Evolutionary conservation across 2,329 filamentous ascomycete species (phyloP), one percentile per base, ranked within the genome.

Genomic region (Leptographium galeiforme): DNA sequence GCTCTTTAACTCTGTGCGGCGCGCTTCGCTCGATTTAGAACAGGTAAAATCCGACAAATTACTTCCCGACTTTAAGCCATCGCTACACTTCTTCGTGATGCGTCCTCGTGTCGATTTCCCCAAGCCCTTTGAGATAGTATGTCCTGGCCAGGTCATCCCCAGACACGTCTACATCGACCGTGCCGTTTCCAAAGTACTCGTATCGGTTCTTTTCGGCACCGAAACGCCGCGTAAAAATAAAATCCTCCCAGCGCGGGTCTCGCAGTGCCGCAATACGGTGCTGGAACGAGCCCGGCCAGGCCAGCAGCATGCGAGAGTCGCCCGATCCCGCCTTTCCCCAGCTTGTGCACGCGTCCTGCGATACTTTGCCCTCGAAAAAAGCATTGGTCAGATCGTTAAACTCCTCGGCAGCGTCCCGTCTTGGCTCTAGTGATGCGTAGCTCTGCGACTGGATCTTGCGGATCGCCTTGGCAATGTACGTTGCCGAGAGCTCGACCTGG

Each of bases 401-500:
- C 25, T 61, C 60, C 18, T 55, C 56, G 13, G 55, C 41, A 0
- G 58, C 60, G 4, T 56, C 56, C 19, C 51, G 30, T 4, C 30
- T 30, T 5, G 60, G 59, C 12, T 51, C 38, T 13, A 61, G 52
- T 6, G 55, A 52, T 25, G 38, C 7, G 55, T 59, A 58, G 39
- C 56, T 50, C 56, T 62, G 58, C 4, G 50, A 43, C 51, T 58
- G 54, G 4, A 60, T 34, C 51, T 61, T 62, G 44, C 58, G 56
- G 12, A 62, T 56, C 19, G 39, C 53, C 43, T 57, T 57, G 49
- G 53, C 55, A 18, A 58, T 54, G 48, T 56, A 59, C 30, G 56
- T 57, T 8, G 57, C 53, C 39, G 55, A 40, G 18, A 54, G 41
- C 53, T 62, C 60, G 14, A 46, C 52, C 39, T 59, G 56, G n/a